Evolutionary conservation across 2,329 filamentous ascomycete species (phyloP), one percentile per base, ranked within the genome.

Genomic region (Diaporthe capsici): DNA sequence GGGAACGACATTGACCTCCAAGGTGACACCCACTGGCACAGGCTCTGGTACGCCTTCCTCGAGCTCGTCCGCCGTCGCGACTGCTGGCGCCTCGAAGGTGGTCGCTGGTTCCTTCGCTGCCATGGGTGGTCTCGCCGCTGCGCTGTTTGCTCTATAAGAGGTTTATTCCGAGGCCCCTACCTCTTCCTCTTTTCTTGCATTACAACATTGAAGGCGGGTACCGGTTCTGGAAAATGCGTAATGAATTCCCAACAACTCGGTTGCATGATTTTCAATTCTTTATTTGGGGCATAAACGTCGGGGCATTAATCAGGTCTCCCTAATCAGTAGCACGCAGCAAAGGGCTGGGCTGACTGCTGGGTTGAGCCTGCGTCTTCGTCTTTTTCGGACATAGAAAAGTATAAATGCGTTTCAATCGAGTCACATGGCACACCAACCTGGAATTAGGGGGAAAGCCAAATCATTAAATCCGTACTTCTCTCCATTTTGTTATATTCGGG

Each of bases 101-200:
- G 83, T 81, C n/a, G 84, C 83, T 39, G 84, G 83, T 78, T 83
- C 84, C 51, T 68, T 87, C 70, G 84, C 84, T 76, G 77, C 85
- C 34, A 67, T 86, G 74, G 85, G 81, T 78, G 85, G 84, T 79
- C 79, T 87, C 37, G 83, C 84, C 76, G 81, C 85, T 76, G 86
- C 86, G 76, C 77, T 84, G 77, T 77, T 88, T 70, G 86, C 85
- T 80, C 81, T 88, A 82, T 88, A 85, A 87, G 80, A 39, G 22
- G n/a, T 31, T 31, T 31, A 31, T 22, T 12, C 55, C 31, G 37
- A 42, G 65, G 37, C n/a, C 25, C 8, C 15, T 28, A 13, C 13
- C 49, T 55, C 6, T 39, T 20, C n/a, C 9, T 53, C 25, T 61
- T 15, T 3, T 39, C 34, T 53, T 20, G 17, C 34, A 28, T 68